Conservation (phyloP, 352 stramenopile species). For the Phytophthora fragariae region DNA sequence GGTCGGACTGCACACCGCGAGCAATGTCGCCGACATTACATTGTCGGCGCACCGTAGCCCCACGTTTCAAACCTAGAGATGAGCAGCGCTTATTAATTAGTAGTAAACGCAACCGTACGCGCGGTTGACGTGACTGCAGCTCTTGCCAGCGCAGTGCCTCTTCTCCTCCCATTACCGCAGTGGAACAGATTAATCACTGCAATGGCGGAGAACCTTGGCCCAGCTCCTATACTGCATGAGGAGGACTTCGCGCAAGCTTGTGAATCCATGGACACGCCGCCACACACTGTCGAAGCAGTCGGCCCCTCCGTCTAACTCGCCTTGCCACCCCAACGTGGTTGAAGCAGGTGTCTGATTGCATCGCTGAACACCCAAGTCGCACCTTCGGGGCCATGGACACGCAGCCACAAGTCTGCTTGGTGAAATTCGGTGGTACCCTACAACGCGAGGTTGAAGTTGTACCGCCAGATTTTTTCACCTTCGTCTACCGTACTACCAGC, state of each 20-base stretch:
- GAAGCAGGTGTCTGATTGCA: slow-evolving; percentile 5
- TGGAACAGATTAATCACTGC: not conserved
- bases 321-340: not conserved
- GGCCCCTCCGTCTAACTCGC: not conserved
- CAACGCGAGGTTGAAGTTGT: slow-evolving; percentile 25
- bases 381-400: slow-evolving; percentile 4
- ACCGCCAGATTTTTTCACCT: not conserved
- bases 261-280: not conserved
- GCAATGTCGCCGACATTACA: not conserved
- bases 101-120: not conserved
- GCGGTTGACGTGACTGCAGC: not conserved
- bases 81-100: not conserved
- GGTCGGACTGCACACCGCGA: slow-evolving; percentile 1
- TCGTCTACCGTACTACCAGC: not conserved
- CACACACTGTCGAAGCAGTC: not conserved
- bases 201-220: no score
- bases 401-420: not conserved
- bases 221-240: no score
- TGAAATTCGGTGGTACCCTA: slow-evolving; percentile 26
- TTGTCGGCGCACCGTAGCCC: not conserved
- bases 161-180: not conserved
- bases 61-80: not conserved
- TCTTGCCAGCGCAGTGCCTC: not conserved
- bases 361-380: slow-evolving; percentile 21
- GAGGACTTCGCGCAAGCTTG: not conserved